These are phyloP conservation scores for Monotropa hypopitys DNA, from an alignment of 179 eudicot genomes.

Conservation along the genomic window DNA sequence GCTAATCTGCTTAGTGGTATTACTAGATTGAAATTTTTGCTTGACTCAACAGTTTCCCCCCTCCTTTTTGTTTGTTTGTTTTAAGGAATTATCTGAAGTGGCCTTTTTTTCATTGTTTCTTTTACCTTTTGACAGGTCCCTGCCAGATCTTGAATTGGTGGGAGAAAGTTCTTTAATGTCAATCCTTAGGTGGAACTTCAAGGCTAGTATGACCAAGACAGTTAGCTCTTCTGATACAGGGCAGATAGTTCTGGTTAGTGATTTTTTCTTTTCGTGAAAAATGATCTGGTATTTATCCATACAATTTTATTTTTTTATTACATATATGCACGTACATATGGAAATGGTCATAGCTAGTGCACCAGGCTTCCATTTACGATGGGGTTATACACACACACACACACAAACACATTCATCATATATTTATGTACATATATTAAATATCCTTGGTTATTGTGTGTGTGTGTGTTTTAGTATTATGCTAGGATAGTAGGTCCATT, in stretches of 20 bases:
- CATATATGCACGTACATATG: not conserved
- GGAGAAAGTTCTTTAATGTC: constrained; percentile 48
- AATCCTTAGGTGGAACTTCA: constrained; percentile 65
- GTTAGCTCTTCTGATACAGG: constrained; percentile 53
- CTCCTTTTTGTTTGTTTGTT: not conserved
- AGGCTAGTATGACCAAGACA: constrained; percentile 53
- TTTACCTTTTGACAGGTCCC: constrained; percentile 34
- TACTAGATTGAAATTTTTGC: not conserved
- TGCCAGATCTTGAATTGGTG: constrained; percentile 53
- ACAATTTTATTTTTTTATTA: not conserved
- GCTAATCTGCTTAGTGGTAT: not conserved
- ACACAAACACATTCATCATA: too few relatives aligned
- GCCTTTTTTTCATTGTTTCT: not conserved
- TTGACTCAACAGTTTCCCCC: not conserved
- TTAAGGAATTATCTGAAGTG: not conserved
- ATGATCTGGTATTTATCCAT: not conserved
- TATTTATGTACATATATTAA: too few relatives aligned
- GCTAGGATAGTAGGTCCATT: not conserved
- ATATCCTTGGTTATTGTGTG: not conserved
- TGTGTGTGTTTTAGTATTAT: not conserved
- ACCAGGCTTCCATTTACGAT: not conserved
- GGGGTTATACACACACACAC: not conserved
- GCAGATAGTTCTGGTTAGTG: constrained; percentile 53
- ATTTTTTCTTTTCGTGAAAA: not conserved
- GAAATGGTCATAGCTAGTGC: not conserved